These are phyloP conservation scores for Ochetophila trinervis DNA, from an alignment of 306 rosid species.

Conservation along the genomic window DNA sequence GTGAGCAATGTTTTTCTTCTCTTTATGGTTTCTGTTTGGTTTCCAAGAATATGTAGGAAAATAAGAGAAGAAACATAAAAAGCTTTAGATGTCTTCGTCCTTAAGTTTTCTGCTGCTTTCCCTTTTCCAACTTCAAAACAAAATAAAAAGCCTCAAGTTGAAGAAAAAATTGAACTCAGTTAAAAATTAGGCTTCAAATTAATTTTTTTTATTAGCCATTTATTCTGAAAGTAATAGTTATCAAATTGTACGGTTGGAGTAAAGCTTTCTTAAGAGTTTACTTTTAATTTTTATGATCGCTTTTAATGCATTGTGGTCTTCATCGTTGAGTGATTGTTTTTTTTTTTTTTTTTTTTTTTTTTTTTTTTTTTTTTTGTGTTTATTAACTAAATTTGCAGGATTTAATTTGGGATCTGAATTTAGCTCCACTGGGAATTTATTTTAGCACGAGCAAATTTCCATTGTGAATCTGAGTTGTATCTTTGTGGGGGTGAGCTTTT, in stretches of 20 bases:
- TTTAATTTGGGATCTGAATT: conserved; percentile 4
- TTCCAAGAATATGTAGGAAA: conserved; percentile 9
- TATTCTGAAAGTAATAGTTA: too few relatives aligned
- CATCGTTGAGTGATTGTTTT: too few relatives aligned
- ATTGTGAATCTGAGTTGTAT: not conserved
- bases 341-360: too few relatives aligned
- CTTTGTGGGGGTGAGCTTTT: conserved; percentile 6
- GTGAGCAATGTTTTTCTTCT: conserved; percentile 2
- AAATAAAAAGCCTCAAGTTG: not conserved
- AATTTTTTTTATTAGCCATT: too few relatives aligned
- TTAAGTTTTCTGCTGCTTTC: conserved; percentile 2
- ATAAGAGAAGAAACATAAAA: not conserved
- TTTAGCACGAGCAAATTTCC: not conserved
- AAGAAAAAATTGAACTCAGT: not conserved
- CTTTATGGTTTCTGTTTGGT: not conserved
- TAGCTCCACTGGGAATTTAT: not conserved
- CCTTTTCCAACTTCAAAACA: not conserved
- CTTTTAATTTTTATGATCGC: too few relatives aligned
- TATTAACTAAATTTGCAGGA: not conserved
- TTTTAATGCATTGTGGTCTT: too few relatives aligned
- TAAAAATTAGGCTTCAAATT: too few relatives aligned
- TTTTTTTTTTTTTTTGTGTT: too few relatives aligned
- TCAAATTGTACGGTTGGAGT: too few relatives aligned
- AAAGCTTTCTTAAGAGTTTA: too few relatives aligned
- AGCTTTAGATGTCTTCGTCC: not conserved